These are phyloP conservation scores for Penstemon newberryi DNA, from an alignment of 257 asterid species.

Conservation along the genomic window DNA sequence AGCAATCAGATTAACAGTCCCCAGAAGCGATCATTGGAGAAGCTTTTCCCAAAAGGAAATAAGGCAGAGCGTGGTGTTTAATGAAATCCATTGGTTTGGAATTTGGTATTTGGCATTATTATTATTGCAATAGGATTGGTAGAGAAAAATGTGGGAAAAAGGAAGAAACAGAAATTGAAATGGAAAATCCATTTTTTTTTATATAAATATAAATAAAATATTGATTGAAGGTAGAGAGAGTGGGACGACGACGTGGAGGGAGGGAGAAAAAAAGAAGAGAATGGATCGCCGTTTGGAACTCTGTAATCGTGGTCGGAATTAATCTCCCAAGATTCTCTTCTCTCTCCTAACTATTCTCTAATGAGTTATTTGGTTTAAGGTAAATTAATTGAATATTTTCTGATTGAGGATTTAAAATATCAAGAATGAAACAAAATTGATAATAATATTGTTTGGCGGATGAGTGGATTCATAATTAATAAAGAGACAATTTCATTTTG, in stretches of 20 bases:
- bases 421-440: no score
- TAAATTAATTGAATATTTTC: no score
- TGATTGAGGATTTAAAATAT: no score
- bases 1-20: slow-evolving; percentile 22
- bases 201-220: background rate
- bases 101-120: slow-evolving; percentile 14
- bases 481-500: no score
- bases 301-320: slow-evolving; percentile 35
- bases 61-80: background rate
- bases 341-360: slow-evolving; percentile 14
- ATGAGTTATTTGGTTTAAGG: no score
- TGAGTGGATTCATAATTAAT: no score
- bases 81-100: slow-evolving; percentile 17
- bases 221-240: slow-evolving; percentile 15
- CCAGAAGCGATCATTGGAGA: slow-evolving; percentile 6
- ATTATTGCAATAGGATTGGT: slow-evolving; percentile 24
- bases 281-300: slow-evolving; percentile 44
- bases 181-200: slow-evolving; percentile 33
- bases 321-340: slow-evolving; percentile 22
- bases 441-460: no score
- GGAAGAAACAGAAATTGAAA: slow-evolving; percentile 27
- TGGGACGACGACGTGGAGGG: slow-evolving; percentile 23
- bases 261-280: slow-evolving; percentile 29
- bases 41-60: slow-evolving; percentile 10
- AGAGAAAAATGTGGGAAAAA: slow-evolving; percentile 27